Base-by-base conservation (phyloP, 2,329 filamentous ascomycete genomes). In the Colletotrichum tanaceti region DNA sequence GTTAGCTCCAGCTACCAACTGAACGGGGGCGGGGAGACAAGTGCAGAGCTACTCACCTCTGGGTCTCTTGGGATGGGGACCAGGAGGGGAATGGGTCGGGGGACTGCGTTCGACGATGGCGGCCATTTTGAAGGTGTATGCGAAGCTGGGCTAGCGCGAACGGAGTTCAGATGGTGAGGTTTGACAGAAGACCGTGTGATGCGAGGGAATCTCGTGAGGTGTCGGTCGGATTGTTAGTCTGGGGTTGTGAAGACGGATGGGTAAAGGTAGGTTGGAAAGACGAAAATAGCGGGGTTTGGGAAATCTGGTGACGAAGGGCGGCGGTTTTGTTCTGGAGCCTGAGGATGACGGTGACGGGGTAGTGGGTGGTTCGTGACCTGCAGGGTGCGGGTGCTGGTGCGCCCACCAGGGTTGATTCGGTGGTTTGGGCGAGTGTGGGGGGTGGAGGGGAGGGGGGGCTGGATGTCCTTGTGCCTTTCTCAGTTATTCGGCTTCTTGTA, bases 81-180 rank as follows among this genome's bases (percentile, higher is more conserved):
- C 76, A 24, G 81, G 80, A 71, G 84, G 82, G 61, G 80, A 79
- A 71, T 84, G 83, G 58, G 79, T 71, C 35, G 79, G 75, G 10
- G 81, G 77, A 68, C 73, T 77, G 44, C 73, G 75, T 46, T 81
- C 77, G 49, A 82, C 75, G 66, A 75, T 73, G 49, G 82, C 77
- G 66, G 82, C 78, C 83, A 84, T 85, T 63, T 72, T 79, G 75
- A 71, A 68, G 68, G 24, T 57, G 54, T 54, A 38, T 52, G 54
- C 49, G 41, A 38, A 14, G 32, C 2, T n/a, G n/a, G 22, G 35
- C 54, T 59, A 43, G n/a, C 35, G 54, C n/a, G n/a, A 39, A 20
- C 28, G 16, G 52, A 20, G 32, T 28, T 44, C n/a, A 28, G 13
- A 22, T 20, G 38, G 9, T 39, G 55, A 66, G 18, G 44, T 20